These are phyloP conservation scores for Microcyclospora tardicrescens DNA, from an alignment of 2,329 filamentous ascomycete species.

Conservation along the genomic window DNA sequence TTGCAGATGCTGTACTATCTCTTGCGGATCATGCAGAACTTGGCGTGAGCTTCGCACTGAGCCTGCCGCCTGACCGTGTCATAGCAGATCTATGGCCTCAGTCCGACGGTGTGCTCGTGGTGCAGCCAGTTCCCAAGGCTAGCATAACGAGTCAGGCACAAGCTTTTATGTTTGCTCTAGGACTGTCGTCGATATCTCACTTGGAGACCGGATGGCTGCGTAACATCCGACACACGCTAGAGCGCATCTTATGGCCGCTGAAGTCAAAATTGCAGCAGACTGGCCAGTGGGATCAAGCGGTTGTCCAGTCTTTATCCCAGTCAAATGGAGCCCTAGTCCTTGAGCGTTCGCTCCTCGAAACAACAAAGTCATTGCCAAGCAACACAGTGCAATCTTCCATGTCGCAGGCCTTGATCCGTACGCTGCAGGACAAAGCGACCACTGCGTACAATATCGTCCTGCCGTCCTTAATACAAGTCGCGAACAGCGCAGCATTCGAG, in stretches of 20 bases:
- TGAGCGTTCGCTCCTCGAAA: constrained; percentile 5
- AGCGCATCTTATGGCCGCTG: constrained; percentile 5
- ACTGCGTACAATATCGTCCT: constrained; percentile 9
- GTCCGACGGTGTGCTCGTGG: constrained; percentile 27
- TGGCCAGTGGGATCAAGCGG: constrained; percentile 10
- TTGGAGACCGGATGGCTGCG: constrained; percentile 12
- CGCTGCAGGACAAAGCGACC: constrained; percentile 3
- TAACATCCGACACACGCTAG: constrained; percentile 2
- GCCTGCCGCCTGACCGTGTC: constrained; percentile 28
- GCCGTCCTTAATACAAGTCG: constrained; percentile 5
- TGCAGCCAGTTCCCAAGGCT: constrained; percentile 28
- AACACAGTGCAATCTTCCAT: constrained; percentile 7
- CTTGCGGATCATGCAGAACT: constrained; percentile 23
- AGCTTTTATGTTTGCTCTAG: constrained; percentile 16
- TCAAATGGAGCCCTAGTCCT: constrained; percentile 6
- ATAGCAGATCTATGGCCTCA: constrained; percentile 26
- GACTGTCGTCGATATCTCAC: constrained; percentile 9
- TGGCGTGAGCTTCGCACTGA: constrained; percentile 15
- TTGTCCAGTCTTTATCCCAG: constrained; percentile 7
- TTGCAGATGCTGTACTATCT: constrained; percentile 32
- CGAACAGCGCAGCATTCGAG: constrained; percentile 6
- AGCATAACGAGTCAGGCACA: constrained; percentile 8
- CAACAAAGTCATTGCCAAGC: constrained; percentile 2
- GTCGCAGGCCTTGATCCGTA: constrained; percentile 7
- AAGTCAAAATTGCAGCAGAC: constrained; percentile 7